phyloP scores from a whole-genome alignment of 2,329 filamentous ascomycete species.

The Myrmaecium sp. region DNA sequence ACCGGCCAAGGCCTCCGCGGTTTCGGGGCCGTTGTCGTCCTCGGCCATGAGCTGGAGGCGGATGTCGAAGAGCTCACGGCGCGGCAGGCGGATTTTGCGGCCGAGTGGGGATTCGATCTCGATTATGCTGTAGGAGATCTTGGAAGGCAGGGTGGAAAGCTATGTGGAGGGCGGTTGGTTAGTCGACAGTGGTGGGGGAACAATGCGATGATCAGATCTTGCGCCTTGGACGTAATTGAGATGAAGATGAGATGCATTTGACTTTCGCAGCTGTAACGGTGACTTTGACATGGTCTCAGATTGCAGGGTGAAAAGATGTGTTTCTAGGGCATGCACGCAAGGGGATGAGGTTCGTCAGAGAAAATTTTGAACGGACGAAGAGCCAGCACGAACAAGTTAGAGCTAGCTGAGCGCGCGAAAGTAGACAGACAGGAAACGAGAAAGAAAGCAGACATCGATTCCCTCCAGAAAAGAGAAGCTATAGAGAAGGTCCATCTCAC shows the following conservation, averaged over 20 bases:
- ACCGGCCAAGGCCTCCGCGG: slow-evolving; percentile 29
- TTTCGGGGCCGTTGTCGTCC: slow-evolving; percentile 30
- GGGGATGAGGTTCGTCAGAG: neutral
- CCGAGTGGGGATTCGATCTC: slow-evolving; percentile 43
- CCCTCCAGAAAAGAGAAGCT: too few relatives aligned
- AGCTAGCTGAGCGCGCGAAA: too few relatives aligned
- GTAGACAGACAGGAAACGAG: neutral
- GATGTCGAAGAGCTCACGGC: slow-evolving; percentile 68
- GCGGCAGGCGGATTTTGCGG: slow-evolving; percentile 40
- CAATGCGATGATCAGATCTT: slow-evolving; percentile 1
- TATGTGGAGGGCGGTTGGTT: slow-evolving; percentile 10
- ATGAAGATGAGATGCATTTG: too few relatives aligned
- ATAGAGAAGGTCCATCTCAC: slow-evolving; percentile 20
- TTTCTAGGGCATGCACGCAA: neutral
- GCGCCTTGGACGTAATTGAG: too few relatives aligned
- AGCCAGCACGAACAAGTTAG: too few relatives aligned
- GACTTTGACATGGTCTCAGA: too few relatives aligned
- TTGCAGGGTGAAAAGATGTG: neutral
- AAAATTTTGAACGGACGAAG: slow-evolving; percentile 1
- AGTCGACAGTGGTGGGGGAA: slow-evolving; percentile 3
- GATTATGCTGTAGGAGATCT: slow-evolving; percentile 52
- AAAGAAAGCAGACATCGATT: neutral
- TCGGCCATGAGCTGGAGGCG: slow-evolving; percentile 67
- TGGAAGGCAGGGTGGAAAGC: slow-evolving; percentile 48
- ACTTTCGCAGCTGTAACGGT: too few relatives aligned